Base-by-base conservation (phyloP, 106 monocot genomes). In the Iris macrosiphon region DNA sequence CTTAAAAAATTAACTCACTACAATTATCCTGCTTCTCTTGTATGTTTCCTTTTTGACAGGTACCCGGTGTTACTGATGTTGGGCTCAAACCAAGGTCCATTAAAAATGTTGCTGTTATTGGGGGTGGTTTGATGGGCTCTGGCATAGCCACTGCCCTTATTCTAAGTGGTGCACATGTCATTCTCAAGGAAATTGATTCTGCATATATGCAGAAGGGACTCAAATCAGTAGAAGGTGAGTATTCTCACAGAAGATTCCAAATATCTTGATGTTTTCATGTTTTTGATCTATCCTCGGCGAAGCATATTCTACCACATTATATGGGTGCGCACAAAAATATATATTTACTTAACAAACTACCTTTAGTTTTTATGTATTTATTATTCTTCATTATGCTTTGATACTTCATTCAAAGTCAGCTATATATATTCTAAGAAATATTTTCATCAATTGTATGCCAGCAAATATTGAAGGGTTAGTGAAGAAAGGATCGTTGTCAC, bases 121-220 rank as follows among this genome's bases (percentile, higher is more conserved):
- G 93, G 61, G 93, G 93, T 47, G 93, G 93, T 51, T 59, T 93
- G 49, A 93, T 93, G 93, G 93, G 93, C 28, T 84, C 93, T 78
- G 93, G 93, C 44, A 93, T 93, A 65, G 74, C 93, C 35, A 93
- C 93, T 46, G 80, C 88, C 22, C 72, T 87, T 58, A 66, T 93
- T 35, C 46, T 73, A 43, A 84, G 55, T 30, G 72, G 81, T 69
- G 70, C 71, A 31, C 58, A 65, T 67, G 88, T 93, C 15, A 20
- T 93, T 34, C 80, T 93, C 14, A 93, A 93, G 69, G 93, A 93
- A 75, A 53, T 93, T 40, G 45, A 88, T 66, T 46, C 77, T 13
- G 31, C 30, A 4, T 81, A 74, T 59, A 75, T 93, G 45, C 80
- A 93, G 60, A 88, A 72, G 46, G 93, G 83, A 26, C 59, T 84